phyloP scores from a whole-genome alignment of 805 yeast species.

The Saturnispora serradocipensis region DNA sequence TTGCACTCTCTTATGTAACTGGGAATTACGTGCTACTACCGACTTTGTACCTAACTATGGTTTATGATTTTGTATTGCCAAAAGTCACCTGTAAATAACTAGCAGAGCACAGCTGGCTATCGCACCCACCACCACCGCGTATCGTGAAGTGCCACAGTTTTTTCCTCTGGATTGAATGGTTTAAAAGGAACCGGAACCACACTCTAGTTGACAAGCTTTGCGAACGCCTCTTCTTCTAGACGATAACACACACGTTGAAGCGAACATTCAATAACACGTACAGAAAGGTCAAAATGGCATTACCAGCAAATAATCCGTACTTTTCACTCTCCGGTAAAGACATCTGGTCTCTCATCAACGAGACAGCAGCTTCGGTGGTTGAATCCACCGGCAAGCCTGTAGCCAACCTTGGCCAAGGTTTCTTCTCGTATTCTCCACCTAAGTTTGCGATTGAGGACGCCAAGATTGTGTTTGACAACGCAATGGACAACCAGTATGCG shows the following conservation, averaged over 20 bases:
- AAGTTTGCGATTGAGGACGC: conserved; percentile 84
- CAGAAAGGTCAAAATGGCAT: background rate
- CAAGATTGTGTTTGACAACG: conserved; percentile 57
- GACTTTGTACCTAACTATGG: background rate
- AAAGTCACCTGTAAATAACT: background rate
- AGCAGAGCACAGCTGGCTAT: background rate
- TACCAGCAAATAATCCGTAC: conserved; percentile 51
- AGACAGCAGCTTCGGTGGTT: conserved; percentile 83
- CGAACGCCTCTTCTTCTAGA: background rate
- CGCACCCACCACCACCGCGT: background rate
- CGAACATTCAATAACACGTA: background rate
- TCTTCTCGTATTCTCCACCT: conserved; percentile 94
- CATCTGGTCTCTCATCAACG: conserved; percentile 92
- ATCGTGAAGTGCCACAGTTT: background rate
- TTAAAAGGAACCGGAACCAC: background rate
- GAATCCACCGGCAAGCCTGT: conserved; percentile 63
- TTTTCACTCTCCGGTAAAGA: conserved; percentile 72
- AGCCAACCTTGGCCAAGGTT: conserved; percentile 92
- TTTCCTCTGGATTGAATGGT: background rate
- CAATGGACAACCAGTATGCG: conserved; percentile 85
- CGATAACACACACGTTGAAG: conserved; percentile 1
- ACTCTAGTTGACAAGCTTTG: background rate
- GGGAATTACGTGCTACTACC: background rate
- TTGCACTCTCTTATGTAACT: background rate
- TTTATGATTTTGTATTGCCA: background rate